Evolutionary conservation across 805 yeast genomes (phyloP).

Genomic region (Spathaspora boniae): DNA sequence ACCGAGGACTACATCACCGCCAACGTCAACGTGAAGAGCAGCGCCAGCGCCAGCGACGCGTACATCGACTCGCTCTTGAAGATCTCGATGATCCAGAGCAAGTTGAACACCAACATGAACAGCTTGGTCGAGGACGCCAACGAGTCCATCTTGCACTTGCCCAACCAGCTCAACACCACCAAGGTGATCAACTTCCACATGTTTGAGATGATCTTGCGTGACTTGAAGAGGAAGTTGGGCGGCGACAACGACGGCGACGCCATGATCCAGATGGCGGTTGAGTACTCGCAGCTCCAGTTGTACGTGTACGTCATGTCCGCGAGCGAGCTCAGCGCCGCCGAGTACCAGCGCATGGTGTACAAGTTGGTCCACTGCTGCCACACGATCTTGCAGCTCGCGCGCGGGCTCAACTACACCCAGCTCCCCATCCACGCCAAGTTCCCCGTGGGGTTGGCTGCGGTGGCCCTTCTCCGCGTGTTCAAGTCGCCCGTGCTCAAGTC

Average conservation of each 20-base stretch:
- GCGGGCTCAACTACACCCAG: slow-evolving; percentile 13
- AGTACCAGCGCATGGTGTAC: slow-evolving; percentile 25
- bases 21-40: slow-evolving; percentile 17
- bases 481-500: slow-evolving; percentile 28
- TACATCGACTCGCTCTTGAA: slow-evolving; percentile 25
- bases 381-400: slow-evolving; percentile 21
- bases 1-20: slow-evolving; percentile 36
- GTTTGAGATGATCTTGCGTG: slow-evolving; percentile 39
- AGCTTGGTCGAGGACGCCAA: slow-evolving; percentile 22
- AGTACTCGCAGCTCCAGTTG: slow-evolving; percentile 36
- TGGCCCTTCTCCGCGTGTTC: slow-evolving; percentile 28
- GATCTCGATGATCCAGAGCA: slow-evolving; percentile 36
- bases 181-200: slow-evolving; percentile 37
- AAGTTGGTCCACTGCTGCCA: slow-evolving; percentile 29
- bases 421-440: slow-evolving; percentile 41
- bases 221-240: slow-evolving; percentile 16
- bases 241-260: slow-evolving; percentile 19
- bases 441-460: slow-evolving; percentile 30
- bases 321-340: slow-evolving; percentile 20
- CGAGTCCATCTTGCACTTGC: slow-evolving; percentile 9
- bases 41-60: slow-evolving; percentile 12
- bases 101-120: slow-evolving; percentile 37
- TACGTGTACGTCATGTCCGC: slow-evolving; percentile 32
- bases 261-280: slow-evolving; percentile 30
- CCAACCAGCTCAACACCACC: slow-evolving; percentile 18